Evolutionary conservation across 352 stramenopile genomes (phyloP).

Genomic region (Aphanomyces invadans): DNA sequence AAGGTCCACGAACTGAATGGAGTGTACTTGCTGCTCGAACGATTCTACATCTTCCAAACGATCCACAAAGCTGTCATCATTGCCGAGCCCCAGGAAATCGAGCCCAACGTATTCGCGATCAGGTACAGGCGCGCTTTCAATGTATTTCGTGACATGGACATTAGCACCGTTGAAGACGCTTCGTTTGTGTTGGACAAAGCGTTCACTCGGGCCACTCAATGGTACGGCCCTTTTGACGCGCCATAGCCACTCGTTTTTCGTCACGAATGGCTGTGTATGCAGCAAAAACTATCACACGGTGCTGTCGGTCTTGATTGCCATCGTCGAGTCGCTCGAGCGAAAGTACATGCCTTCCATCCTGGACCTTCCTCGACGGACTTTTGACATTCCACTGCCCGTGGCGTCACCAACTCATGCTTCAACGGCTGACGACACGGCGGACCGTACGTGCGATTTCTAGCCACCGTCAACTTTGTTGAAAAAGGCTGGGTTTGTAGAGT

Average conservation of each 20-base stretch:
- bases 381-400: conserved; percentile 42
- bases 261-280: too few species aligned
- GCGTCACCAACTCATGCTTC: conserved; percentile 9
- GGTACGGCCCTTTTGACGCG: conserved; percentile 29
- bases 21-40: conserved; percentile 73
- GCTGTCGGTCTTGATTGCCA: conserved; percentile 68
- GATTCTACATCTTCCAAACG: conserved; percentile 81
- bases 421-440: not conserved
- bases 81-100: conserved; percentile 64
- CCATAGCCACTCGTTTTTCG: too few species aligned
- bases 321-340: conserved; percentile 76
- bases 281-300: conserved; percentile 78
- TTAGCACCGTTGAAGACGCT: conserved; percentile 74
- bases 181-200: conserved; percentile 82
- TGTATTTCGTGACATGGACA: too few species aligned
- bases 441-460: not conserved
- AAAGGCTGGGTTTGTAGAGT: not conserved
- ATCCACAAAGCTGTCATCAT: conserved; percentile 79
- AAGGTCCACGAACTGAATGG: conserved; percentile 58
- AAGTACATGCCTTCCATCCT: conserved; percentile 72
- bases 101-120: conserved; percentile 42
- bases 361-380: conserved; percentile 48
- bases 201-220: conserved; percentile 66
- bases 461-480: not conserved
- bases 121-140: too few species aligned